Evolutionary conservation across 305 asterid genomes (phyloP).

Genomic region (Solanum hybrid): DNA sequence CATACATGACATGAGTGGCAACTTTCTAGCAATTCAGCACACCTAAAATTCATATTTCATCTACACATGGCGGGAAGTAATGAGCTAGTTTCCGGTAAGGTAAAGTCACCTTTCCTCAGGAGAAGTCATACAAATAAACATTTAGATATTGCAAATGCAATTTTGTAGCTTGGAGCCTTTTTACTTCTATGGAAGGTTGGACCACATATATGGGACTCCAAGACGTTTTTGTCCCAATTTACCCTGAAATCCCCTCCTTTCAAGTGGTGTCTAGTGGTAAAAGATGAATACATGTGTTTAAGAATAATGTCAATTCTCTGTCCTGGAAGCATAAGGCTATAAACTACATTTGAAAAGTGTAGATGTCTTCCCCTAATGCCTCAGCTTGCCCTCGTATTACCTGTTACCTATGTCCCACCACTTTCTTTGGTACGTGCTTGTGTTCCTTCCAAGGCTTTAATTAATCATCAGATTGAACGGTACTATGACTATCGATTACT

Average conservation of each 20-base stretch:
- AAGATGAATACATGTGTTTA: neutral
- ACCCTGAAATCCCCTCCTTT: neutral
- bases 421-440: neutral
- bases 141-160: neutral
- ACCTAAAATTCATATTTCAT: neutral
- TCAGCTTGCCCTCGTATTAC: neutral
- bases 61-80: neutral
- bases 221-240: neutral
- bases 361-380: neutral
- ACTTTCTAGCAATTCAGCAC: neutral
- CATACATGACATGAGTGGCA: neutral
- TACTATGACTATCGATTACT: neutral
- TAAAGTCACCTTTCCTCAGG: neutral
- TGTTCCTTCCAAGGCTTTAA: neutral
- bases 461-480: neutral
- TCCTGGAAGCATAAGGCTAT: neutral
- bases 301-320: neutral
- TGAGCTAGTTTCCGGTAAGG: neutral
- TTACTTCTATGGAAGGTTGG: neutral
- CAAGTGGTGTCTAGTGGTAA: neutral
- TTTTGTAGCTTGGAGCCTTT: neutral
- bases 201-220: neutral
- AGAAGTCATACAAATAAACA: neutral
- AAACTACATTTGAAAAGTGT: neutral
- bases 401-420: neutral